Conservation (phyloP, 106 monocot genomes). For the Dendrobium chrysotoxum region DNA sequence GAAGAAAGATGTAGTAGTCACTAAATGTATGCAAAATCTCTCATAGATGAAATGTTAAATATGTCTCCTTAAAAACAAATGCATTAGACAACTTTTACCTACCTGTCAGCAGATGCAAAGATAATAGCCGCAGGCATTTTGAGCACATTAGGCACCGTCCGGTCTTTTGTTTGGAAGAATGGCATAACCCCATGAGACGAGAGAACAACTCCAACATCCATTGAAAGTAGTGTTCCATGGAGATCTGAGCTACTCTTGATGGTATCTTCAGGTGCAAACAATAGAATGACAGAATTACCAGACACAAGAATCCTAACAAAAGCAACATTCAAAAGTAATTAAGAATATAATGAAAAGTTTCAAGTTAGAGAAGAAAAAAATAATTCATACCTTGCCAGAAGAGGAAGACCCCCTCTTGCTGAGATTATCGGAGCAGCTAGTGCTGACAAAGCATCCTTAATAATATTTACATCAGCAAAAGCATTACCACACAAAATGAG, state of each 20-base stretch:
- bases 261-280: slow-evolving; percentile 63
- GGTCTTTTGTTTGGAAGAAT: slow-evolving; percentile 37
- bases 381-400: slow-evolving; percentile 51
- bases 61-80: background rate
- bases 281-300: slow-evolving; percentile 54
- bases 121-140: slow-evolving; percentile 46
- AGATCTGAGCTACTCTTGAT: slow-evolving; percentile 33
- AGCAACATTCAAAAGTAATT: slow-evolving; percentile 1
- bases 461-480: slow-evolving; percentile 49
- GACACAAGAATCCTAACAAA: slow-evolving; percentile 47
- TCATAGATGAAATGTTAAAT: background rate
- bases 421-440: slow-evolving; percentile 72
- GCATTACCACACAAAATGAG: slow-evolving; percentile 83
- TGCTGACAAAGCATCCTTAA: slow-evolving; percentile 63
- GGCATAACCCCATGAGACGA: slow-evolving; percentile 49
- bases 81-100: background rate
- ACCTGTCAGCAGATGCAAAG: slow-evolving; percentile 78
- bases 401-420: slow-evolving; percentile 75
- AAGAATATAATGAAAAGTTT: background rate
- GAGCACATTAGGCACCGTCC: slow-evolving; percentile 13
- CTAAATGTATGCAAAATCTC: background rate
- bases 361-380: background rate
- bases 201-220: slow-evolving; percentile 51
- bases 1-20: background rate
- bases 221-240: slow-evolving; percentile 25